Conservation (phyloP, 805 yeast species). For the Saccharomycopsis sp. region DNA sequence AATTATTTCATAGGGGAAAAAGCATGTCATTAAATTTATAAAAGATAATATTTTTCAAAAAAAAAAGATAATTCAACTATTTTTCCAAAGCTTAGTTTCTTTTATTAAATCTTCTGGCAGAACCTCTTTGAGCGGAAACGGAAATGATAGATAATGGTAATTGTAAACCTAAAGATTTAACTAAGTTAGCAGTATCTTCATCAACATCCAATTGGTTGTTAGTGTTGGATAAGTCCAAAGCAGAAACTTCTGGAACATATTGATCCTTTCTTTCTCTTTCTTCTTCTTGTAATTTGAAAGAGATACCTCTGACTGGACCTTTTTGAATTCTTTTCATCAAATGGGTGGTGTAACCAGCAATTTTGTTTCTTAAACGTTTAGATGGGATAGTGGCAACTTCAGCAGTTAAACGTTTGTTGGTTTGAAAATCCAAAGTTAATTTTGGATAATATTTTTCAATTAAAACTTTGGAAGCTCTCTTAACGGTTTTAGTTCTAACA, state of each 20-base stretch:
- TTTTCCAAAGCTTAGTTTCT: conserved; percentile 45
- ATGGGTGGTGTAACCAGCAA: conserved; percentile 99
- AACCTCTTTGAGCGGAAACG: conserved; percentile 81
- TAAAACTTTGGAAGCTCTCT: conserved; percentile 99
- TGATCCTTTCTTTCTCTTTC: conserved; percentile 99
- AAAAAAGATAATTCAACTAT: not conserved
- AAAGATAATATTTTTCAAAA: not conserved
- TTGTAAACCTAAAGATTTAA: conserved; percentile 32
- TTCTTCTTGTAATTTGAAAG: conserved; percentile 99
- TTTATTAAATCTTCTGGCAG: conserved; percentile 85
- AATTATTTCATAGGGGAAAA: too few species aligned
- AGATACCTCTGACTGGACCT: conserved; percentile 99
- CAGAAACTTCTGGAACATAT: conserved; percentile 99
- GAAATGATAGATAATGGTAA: conserved; percentile 78
- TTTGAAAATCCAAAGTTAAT: conserved; percentile 98
- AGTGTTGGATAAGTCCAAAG: conserved; percentile 94
- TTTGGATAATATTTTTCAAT: conserved; percentile 99
- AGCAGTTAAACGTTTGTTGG: conserved; percentile 98
- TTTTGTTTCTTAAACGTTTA: conserved; percentile 99
- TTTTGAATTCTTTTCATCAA: conserved; percentile 99
- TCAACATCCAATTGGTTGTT: conserved; percentile 74
- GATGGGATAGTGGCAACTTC: conserved; percentile 99
- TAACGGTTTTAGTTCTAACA: conserved; percentile 99
- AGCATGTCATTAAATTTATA: conserved; percentile 1
- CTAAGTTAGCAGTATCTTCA: conserved; percentile 17